Conservation (phyloP, 2,329 filamentous ascomycete genomes). For the Xylariales sp. region DNA sequence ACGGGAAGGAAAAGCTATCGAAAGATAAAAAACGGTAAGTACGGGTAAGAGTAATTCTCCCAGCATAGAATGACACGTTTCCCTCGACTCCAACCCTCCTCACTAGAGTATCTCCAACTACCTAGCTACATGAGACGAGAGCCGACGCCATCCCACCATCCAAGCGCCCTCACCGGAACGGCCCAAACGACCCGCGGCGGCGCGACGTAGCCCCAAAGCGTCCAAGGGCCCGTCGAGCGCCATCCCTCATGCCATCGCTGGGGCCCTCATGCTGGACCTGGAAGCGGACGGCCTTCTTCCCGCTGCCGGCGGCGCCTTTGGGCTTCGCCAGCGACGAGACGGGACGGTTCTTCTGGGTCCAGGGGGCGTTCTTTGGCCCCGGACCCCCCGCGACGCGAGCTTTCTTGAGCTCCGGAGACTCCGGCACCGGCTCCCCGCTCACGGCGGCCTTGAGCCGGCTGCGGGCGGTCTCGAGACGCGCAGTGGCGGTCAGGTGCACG, state of each 20-base stretch:
- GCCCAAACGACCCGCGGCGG: constrained; percentile 13
- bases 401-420: no score
- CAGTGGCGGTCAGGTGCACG: no score
- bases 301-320: neutral
- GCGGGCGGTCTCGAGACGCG: no score
- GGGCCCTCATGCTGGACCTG: neutral
- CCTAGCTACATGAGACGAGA: neutral
- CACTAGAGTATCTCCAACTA: neutral
- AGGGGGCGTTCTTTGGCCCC: no score
- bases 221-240: constrained; percentile 31
- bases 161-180: constrained; percentile 9
- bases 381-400: no score
- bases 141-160: neutral
- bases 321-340: no score
- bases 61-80: neutral
- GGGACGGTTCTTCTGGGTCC: no score
- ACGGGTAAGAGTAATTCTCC: neutral
- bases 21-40: neutral
- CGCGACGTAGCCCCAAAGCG: constrained; percentile 26
- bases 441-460: no score
- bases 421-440: no score
- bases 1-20: neutral
- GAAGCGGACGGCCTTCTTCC: constrained; percentile 37
- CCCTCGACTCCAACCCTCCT: neutral
- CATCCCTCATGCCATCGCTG: constrained; percentile 31